Evolutionary conservation across 2,329 filamentous ascomycete species (phyloP).

Genomic region (Cordyceps sp.): DNA sequence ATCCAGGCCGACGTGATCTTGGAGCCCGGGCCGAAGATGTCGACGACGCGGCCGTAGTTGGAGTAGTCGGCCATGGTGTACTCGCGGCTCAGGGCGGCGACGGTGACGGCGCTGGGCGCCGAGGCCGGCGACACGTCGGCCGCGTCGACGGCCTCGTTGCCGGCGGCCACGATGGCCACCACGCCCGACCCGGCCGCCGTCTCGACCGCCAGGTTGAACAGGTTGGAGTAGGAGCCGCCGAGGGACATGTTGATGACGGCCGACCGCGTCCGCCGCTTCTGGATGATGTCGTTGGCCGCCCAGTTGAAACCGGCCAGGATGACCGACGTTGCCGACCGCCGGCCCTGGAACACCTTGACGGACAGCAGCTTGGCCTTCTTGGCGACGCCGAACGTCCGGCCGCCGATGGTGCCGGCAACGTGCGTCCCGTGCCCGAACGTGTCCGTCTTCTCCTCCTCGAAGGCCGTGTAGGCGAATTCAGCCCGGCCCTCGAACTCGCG

Average conservation of each 20-base stretch:
- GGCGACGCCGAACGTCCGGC: slow-evolving; percentile 20
- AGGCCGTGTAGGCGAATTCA: slow-evolving; percentile 11
- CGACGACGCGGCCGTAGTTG: slow-evolving; percentile 30
- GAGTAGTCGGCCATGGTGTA: slow-evolving; percentile 27
- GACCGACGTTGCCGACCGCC: slow-evolving; percentile 11
- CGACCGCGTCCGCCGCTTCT: slow-evolving; percentile 18
- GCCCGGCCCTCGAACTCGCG: slow-evolving; percentile 35
- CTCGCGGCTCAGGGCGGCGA: slow-evolving; percentile 17
- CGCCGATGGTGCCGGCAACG: slow-evolving; percentile 18
- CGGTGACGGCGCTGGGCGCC: slow-evolving; percentile 14
- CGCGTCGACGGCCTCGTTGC: slow-evolving; percentile 24
- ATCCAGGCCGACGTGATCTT: slow-evolving; percentile 30
- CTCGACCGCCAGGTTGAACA: slow-evolving; percentile 32
- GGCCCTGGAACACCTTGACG: slow-evolving; percentile 26
- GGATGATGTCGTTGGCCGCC: slow-evolving; percentile 26
- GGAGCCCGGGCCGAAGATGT: slow-evolving; percentile 34
- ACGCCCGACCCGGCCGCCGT: slow-evolving; percentile 27
- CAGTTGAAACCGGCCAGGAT: slow-evolving; percentile 20
- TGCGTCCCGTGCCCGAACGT: slow-evolving; percentile 25
- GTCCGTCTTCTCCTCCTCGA: slow-evolving; percentile 10
- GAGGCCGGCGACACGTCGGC: slow-evolving; percentile 14
- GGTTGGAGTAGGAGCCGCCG: slow-evolving; percentile 24
- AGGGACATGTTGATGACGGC: slow-evolving; percentile 40
- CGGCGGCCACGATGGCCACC: slow-evolving; percentile 36
- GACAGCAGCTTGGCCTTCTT: slow-evolving; percentile 26